Conservation (phyloP, 139 green algal genomes). For the Klebsormidium nitens region DNA sequence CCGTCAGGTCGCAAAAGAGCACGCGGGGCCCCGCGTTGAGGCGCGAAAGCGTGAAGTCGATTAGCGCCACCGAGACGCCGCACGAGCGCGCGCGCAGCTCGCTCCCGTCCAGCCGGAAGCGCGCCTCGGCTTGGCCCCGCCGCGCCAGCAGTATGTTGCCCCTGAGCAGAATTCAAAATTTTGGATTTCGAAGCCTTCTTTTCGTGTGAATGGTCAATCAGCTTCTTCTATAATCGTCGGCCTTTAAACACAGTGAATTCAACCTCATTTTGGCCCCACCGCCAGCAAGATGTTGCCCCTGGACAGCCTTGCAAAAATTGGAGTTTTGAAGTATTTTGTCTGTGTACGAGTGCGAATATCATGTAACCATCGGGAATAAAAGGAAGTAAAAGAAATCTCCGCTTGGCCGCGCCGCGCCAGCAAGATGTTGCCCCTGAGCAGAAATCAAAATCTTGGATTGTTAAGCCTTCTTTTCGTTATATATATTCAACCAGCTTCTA, state of each 20-base stretch:
- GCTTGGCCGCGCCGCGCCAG: too few relatives aligned
- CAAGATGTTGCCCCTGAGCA: slow-evolving; percentile 53
- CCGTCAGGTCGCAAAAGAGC: slow-evolving; percentile 67
- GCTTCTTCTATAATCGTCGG: too few relatives aligned
- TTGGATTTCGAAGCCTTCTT: too few relatives aligned
- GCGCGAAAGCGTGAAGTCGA: slow-evolving; percentile 87
- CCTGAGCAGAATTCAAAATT: slow-evolving; percentile 16
- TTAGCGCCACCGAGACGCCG: slow-evolving; percentile 50
- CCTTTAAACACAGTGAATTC: too few relatives aligned
- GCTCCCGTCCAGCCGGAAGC: not conserved
- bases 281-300: not conserved
- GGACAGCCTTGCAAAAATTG: slow-evolving; percentile 1
- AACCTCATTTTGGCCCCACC: too few relatives aligned
- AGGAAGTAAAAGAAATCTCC: too few relatives aligned
- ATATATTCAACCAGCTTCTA: too few relatives aligned
- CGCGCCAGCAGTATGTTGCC: slow-evolving; percentile 55
- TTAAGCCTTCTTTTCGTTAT: too few relatives aligned
- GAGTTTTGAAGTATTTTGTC: not conserved
- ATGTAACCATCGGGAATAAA: too few relatives aligned
- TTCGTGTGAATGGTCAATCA: too few relatives aligned
- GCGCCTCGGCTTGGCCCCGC: slow-evolving; percentile 1
- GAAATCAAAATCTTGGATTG: too few relatives aligned
- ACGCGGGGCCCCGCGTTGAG: slow-evolving; percentile 49
- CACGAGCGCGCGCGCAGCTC: not conserved
- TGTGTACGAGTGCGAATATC: not conserved